These are phyloP conservation scores for Amanita molliuscula DNA, from an alignment of 768 basidiomycete species.

Conservation along the genomic window DNA sequence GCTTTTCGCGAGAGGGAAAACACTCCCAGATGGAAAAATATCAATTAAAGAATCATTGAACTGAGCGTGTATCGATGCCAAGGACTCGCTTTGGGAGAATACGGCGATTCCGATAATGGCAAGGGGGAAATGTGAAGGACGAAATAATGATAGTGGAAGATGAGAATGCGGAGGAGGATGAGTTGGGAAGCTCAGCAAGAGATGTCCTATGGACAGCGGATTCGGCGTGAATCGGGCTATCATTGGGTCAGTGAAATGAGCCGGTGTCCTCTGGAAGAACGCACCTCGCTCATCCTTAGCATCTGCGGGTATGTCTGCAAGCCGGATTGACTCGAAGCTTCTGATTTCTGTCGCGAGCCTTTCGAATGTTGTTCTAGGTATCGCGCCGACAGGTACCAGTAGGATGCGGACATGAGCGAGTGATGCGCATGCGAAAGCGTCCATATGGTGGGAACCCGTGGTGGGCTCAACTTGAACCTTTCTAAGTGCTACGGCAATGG, in stretches of 20 bases:
- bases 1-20: constrained; percentile 71
- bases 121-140: constrained; percentile 73
- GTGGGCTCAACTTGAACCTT: not conserved
- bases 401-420: constrained; percentile 81
- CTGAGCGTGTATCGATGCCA: constrained; percentile 45
- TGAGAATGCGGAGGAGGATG: constrained; percentile 69
- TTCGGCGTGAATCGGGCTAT: constrained; percentile 78
- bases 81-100: constrained; percentile 39
- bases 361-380: constrained; percentile 60
- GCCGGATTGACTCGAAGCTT: constrained; percentile 59
- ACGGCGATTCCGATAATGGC: constrained; percentile 84
- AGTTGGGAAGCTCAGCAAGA: constrained; percentile 72
- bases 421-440: constrained; percentile 63
- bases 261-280: constrained; percentile 10
- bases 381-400: constrained; percentile 76
- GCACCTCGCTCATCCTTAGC: constrained; percentile 70
- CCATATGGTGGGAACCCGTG: constrained; percentile 32
- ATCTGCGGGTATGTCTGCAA: constrained; percentile 78
- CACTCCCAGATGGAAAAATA: constrained; percentile 52
- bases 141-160: constrained; percentile 58
- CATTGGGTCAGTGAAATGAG: constrained; percentile 3
- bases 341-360: constrained; percentile 66
- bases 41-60: constrained; percentile 58
- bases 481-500: constrained; percentile 7
- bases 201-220: constrained; percentile 60